Base-by-base conservation (phyloP, 352 stramenopile genomes). In the Pythium insidiosum region DNA sequence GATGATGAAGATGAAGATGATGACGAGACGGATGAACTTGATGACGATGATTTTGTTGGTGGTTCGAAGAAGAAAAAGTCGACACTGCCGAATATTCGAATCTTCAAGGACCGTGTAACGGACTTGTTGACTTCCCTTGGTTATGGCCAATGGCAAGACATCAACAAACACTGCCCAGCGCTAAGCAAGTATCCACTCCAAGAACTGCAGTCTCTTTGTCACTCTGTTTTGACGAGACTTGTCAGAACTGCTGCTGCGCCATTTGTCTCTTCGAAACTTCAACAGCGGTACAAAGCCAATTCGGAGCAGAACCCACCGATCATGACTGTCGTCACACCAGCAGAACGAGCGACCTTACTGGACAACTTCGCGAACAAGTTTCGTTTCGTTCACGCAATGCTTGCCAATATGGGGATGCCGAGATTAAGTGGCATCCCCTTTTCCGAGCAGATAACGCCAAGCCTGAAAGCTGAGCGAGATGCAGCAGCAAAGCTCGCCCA, bases 141-240 rank as follows among this genome's bases (percentile, higher is more conserved):
- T 33, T 96, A 94, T 43, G 84, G 83, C 3, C 74, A 84, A 18
- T 96, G 84, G 84, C 53, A 79, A 19, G 69, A 85, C 10, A 86
- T 95, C 34, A 55, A 63, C 25, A 59, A 53, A 1, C 40, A 43
- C 35, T 56, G 43, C 20, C 31, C 42, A 0, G 23, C 38, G 1
- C 52, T 95, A 29, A 36, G 51, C 22, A 45, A 38, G 15, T 89
- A 89, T 49, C 39, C 69, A 6, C 28, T 67, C 15, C 20, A 38
- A 10, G 62, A 78, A 26, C 20, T 95, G 7, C 52, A 54, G 23
- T 42, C 43, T 20, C 86, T 85, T 56, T 49, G 49, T 15, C 62
- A 70, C 16, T 54, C 78, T 13, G 73, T 74, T 41, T 29, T 92
- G 15, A 60, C 53, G 3, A 71, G 71, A 20, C 66, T 68, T 21